These are phyloP conservation scores for Tylopilus subfusipes DNA, from an alignment of 768 basidiomycete genomes.

Conservation along the genomic window DNA sequence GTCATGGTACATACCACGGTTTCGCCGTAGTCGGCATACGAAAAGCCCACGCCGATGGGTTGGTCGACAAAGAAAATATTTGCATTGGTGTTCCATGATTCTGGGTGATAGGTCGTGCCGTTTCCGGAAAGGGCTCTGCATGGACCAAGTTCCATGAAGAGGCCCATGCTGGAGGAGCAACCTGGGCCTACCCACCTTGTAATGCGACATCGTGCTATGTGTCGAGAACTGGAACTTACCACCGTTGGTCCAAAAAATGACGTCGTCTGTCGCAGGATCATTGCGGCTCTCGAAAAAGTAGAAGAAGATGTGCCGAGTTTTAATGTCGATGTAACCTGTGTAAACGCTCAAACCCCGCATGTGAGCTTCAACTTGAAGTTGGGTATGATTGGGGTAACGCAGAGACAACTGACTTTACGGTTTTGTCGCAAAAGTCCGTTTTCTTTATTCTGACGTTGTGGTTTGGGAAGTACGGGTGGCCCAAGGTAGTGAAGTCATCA, in stretches of 20 bases:
- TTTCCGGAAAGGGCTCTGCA: conserved; percentile 57
- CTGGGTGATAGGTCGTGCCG: conserved; percentile 50
- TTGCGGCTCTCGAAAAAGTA: conserved; percentile 73
- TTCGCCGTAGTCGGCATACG: conserved; percentile 43
- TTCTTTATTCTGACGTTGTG: conserved; percentile 42
- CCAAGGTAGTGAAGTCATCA: conserved; percentile 35
- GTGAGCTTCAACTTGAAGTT: background rate
- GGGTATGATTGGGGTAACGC: background rate
- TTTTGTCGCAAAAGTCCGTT: conserved; percentile 38
- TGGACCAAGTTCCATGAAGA: conserved; percentile 75
- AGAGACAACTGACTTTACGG: conserved; percentile 32
- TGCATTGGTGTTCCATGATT: conserved; percentile 67
- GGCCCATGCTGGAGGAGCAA: conserved; percentile 55
- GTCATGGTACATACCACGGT: conserved; percentile 31
- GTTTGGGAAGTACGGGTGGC: conserved; percentile 43
- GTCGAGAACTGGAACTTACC: conserved; percentile 38
- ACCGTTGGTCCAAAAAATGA: conserved; percentile 58
- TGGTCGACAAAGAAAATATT: conserved; percentile 47
- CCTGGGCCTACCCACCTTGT: conserved; percentile 38
- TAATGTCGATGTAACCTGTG: conserved; percentile 66
- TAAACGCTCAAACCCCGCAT: conserved; percentile 39
- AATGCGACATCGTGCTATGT: background rate
- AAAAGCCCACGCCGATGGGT: conserved; percentile 45
- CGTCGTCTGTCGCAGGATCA: conserved; percentile 53
- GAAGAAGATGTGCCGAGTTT: conserved; percentile 65